Evolutionary conservation across 2,329 filamentous ascomycete species (phyloP).

Genomic region (Paracamarosporium sp.): DNA sequence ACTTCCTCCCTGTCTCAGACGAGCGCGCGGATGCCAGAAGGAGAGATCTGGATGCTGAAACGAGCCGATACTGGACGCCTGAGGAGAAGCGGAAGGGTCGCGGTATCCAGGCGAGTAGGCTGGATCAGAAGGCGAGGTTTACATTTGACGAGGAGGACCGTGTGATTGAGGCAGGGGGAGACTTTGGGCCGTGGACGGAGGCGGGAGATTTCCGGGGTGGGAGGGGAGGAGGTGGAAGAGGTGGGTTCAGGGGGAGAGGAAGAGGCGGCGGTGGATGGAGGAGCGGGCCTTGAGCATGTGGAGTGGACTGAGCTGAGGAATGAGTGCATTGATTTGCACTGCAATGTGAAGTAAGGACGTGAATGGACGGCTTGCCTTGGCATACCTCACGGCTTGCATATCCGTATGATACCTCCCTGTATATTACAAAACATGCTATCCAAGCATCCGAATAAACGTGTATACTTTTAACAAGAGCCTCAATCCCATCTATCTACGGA

Average conservation of each 20-base stretch:
- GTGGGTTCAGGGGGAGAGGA: neutral
- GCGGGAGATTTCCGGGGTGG: slow-evolving; percentile 7
- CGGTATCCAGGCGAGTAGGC: slow-evolving; percentile 29
- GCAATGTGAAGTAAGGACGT: too few species aligned
- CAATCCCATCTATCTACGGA: too few species aligned
- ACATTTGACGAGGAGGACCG: slow-evolving; percentile 53
- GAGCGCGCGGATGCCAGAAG: slow-evolving; percentile 71
- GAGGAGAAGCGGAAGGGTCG: slow-evolving; percentile 37
- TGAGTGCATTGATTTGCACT: too few species aligned
- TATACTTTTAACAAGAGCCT: too few species aligned
- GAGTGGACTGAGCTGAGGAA: too few species aligned
- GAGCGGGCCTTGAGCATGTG: neutral
- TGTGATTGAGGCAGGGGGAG: slow-evolving; percentile 50
- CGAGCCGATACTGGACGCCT: slow-evolving; percentile 50
- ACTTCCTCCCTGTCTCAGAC: slow-evolving; percentile 70
- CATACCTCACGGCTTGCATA: too few species aligned
- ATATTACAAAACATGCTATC: too few species aligned
- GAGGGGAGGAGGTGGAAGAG: slow-evolving; percentile 11
- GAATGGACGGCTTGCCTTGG: too few species aligned
- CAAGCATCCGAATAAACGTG: too few species aligned
- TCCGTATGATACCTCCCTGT: too few species aligned
- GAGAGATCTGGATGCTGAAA: slow-evolving; percentile 60
- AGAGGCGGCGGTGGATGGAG: slow-evolving; percentile 1
- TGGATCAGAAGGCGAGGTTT: slow-evolving; percentile 49
- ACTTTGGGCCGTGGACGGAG: slow-evolving; percentile 38